phyloP scores from a whole-genome alignment of 140 eudicot genomes.

The Bidens hawaiensis region DNA sequence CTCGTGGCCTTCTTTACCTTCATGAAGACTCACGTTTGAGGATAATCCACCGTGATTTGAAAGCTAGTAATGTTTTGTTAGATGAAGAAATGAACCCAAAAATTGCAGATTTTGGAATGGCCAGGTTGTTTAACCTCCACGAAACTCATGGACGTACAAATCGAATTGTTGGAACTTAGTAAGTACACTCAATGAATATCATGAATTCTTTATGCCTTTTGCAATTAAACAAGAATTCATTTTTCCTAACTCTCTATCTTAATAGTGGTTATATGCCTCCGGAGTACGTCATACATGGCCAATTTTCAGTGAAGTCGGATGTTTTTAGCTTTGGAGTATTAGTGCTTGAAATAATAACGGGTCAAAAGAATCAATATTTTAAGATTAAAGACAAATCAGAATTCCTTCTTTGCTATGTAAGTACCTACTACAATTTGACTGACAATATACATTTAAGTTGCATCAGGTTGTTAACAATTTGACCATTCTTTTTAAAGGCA shows the following conservation, averaged over 20 bases:
- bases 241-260: not conserved
- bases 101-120: not conserved
- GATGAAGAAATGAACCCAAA: slow-evolving; percentile 9
- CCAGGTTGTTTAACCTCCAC: not conserved
- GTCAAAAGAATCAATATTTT: not conserved
- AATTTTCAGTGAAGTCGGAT: not conserved
- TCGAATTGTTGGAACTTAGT: not conserved
- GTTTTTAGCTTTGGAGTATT: not conserved
- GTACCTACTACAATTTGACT: not conserved
- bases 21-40: slow-evolving; percentile 1
- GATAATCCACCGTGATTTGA: not conserved
- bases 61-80: slow-evolving; percentile 1
- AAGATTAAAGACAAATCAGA: not conserved
- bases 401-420: not conserved
- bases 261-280: not conserved
- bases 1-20: not conserved
- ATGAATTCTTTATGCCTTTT: not conserved
- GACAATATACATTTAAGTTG: not conserved
- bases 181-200: not conserved
- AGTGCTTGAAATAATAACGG: not conserved
- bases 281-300: not conserved
- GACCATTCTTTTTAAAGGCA: not conserved
- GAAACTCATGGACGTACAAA: not conserved
- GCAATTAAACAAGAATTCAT: not conserved
- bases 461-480: not conserved